Base-by-base conservation (phyloP, 495 filamentous ascomycete genomes). In the Niebla homalea region DNA sequence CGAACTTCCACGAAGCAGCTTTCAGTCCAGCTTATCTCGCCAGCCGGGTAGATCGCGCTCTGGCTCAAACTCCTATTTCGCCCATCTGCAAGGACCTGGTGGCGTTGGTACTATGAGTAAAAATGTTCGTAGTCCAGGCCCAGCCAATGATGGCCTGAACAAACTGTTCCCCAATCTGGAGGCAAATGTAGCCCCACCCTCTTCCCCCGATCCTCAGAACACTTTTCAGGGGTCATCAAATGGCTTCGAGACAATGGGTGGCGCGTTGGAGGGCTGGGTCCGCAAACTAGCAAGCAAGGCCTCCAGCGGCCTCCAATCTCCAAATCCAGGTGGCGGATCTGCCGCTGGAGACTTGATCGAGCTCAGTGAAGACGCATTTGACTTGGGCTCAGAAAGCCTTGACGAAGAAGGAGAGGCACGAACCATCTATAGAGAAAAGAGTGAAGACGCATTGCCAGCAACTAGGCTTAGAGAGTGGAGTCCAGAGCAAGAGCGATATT, bases 211-310 rank as follows among this genome's bases (percentile, higher is more conserved):
- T 52, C 65, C 68, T 51, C 62, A 66, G 54, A 57, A 2, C 69
- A 71, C 49, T 66, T 62, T 53, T 60, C 63, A 66, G 72, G 80
- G 1, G 46, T 43, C 15, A 32, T 43, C 36, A 32, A 51, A 49
- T 29, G 54, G 54, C 16, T 63, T 97, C 5, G 89, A 95, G 57
- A 84, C 87, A 48, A 79, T 93, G 2, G 89, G 88, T 0, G 81
- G 84, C 12, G 84, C 81, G 12, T 76, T 98, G 25, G 90, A 96
- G 64, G 79, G 81, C 6, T 98, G 92, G 87, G 73, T 96, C 54
- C 71, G 88, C 39, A 87, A 83, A 53, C 76, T 90, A 48, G 85
- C 83, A 36, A 76, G 73, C 2, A 77, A 77, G 56, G 71, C 70
- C 12, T 68, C 74, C 3, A 67, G 68, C 20, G 75, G 73, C 1